A percentile compares a stretch with the other conserved stretches of the same genome.
Evolutionary conservation across 202 grass and related monocot genomes (phyloP).

Genomic region (Schoenoplectus triqueter): DNA sequence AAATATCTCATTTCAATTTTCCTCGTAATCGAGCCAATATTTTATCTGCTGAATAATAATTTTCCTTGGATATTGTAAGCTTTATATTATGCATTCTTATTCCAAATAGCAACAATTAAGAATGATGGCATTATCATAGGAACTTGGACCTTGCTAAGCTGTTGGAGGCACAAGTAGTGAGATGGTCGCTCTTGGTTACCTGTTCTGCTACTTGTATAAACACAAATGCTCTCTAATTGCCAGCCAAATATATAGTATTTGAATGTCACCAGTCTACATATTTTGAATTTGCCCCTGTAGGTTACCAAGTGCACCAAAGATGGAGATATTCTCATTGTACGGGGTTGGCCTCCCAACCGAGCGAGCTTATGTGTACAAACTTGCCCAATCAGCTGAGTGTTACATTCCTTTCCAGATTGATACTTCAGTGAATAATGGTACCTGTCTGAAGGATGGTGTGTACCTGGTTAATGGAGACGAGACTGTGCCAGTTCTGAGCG

Average conservation of each 20-base stretch:
- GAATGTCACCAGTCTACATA: background rate
- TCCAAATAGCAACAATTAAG: background rate
- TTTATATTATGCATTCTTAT: background rate
- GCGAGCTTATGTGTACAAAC: constrained; percentile 56
- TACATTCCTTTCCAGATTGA: constrained; percentile 61
- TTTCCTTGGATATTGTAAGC: background rate
- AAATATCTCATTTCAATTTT: background rate
- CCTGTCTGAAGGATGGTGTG: constrained; percentile 49
- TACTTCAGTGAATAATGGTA: constrained; percentile 43
- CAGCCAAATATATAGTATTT: background rate
- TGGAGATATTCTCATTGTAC: constrained; percentile 60
- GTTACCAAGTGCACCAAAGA: constrained; percentile 54
- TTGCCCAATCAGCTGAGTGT: constrained; percentile 53
- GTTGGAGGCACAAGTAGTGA: background rate
- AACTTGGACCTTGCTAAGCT: background rate
- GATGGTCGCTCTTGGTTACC: no score
- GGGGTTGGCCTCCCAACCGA: constrained; percentile 58
- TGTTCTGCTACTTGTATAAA: no score
- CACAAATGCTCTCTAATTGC: no score
- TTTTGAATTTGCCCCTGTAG: constrained; percentile 19
- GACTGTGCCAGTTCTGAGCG: constrained; percentile 51
- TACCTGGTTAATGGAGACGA: constrained; percentile 53
- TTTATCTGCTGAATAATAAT: background rate
- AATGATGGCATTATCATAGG: no score
- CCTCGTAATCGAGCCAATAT: background rate